A percentile compares a stretch with the other conserved stretches of the same genome.
These are phyloP conservation scores for Rhodotorula sp. DNA, from an alignment of 1,284 basidiomycete species.

Conservation along the genomic window DNA sequence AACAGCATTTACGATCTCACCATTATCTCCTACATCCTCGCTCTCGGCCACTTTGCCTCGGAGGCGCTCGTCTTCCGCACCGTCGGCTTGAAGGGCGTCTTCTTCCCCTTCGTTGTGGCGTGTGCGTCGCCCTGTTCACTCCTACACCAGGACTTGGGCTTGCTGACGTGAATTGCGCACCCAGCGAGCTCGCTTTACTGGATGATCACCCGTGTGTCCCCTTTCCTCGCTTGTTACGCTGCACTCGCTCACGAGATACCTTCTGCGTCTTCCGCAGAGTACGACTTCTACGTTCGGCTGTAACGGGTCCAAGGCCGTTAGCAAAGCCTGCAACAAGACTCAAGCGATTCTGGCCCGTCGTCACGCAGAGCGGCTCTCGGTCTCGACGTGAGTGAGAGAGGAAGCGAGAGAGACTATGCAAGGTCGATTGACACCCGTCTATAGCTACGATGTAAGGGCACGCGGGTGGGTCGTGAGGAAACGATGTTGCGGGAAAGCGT, in stretches of 20 bases:
- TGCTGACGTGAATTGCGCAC: neutral
- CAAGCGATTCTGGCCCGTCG: too few relatives aligned
- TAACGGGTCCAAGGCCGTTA: neutral
- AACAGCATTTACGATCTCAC: slow-evolving; percentile 84
- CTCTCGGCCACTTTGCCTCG: slow-evolving; percentile 81
- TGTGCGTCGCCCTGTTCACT: slow-evolving; percentile 58
- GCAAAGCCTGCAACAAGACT: too few relatives aligned
- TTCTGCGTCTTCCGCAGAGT: slow-evolving; percentile 11
- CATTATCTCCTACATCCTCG: slow-evolving; percentile 81
- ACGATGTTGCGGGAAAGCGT: too few relatives aligned
- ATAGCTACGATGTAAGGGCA: too few relatives aligned
- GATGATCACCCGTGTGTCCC: slow-evolving; percentile 57
- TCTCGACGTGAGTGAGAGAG: too few relatives aligned
- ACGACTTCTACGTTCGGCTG: slow-evolving; percentile 30
- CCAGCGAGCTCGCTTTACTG: slow-evolving; percentile 68
- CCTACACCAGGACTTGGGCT: neutral
- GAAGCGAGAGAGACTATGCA: too few relatives aligned
- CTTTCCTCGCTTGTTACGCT: too few relatives aligned
- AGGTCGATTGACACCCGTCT: too few relatives aligned
- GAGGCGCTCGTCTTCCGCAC: slow-evolving; percentile 82
- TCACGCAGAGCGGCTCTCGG: too few relatives aligned
- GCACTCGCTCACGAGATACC: neutral
- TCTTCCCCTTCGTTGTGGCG: slow-evolving; percentile 80
- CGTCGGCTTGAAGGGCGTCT: slow-evolving; percentile 64
- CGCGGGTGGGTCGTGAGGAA: too few relatives aligned